These are phyloP conservation scores for Taphrina wiesneri DNA, from an alignment of 1,139 yeast genomes.

Conservation along the genomic window DNA sequence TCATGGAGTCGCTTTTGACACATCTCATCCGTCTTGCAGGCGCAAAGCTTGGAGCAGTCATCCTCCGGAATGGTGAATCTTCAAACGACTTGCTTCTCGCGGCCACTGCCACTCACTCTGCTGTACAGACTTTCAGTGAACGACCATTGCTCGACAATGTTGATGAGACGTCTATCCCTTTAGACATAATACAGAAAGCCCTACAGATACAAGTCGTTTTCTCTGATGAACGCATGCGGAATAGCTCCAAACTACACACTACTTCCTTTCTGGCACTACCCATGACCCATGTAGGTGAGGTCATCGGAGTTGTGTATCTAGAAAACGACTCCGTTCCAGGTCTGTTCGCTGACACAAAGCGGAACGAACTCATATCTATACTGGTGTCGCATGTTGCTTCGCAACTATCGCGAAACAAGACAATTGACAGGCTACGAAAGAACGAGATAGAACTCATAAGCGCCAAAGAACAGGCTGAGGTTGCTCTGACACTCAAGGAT, in stretches of 20 bases:
- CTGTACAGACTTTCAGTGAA: not conserved
- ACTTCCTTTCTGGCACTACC: not conserved
- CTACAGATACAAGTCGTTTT: not conserved
- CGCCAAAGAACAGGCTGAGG: conserved; percentile 72
- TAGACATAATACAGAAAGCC: not conserved
- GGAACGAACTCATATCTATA: not conserved
- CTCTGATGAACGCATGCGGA: not conserved
- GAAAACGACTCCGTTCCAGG: not conserved
- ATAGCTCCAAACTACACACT: not conserved
- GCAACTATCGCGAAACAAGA: not conserved
- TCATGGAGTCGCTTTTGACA: not conserved
- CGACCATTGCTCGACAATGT: not conserved
- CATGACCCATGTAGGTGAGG: not conserved
- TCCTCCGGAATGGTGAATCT: not conserved
- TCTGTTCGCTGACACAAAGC: not conserved
- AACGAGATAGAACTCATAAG: not conserved
- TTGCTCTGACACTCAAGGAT: conserved; percentile 83
- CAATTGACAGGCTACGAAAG: not conserved
- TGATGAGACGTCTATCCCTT: not conserved
- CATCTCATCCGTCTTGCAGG: conserved; percentile 10
- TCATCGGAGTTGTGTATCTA: not conserved
- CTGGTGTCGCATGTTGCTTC: conserved; percentile 7
- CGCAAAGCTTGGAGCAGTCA: conserved; percentile 10
- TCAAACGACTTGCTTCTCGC: not conserved
- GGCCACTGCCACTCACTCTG: not conserved